A percentile compares a stretch with the other conserved stretches of the same genome.
Evolutionary conservation across 1,284 basidiomycete species (phyloP).

Genomic region (Naganishia cerealis): DNA sequence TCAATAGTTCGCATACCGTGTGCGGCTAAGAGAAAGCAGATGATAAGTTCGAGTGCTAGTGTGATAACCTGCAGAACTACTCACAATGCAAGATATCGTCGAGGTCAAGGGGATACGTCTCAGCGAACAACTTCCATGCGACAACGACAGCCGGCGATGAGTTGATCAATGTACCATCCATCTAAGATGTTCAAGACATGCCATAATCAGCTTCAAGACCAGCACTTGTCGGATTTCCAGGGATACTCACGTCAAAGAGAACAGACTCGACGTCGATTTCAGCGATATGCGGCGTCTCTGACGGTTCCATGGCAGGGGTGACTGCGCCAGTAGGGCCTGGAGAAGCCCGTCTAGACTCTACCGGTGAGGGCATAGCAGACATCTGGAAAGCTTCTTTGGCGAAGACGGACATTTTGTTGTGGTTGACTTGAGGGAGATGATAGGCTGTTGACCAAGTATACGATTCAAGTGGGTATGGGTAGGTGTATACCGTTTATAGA

Average conservation of each 20-base stretch:
- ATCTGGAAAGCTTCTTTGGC: slow-evolving; percentile 53
- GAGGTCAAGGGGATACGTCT: slow-evolving; percentile 50
- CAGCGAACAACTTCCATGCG: slow-evolving; percentile 52
- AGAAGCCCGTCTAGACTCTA: slow-evolving; percentile 37
- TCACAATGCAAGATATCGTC: slow-evolving; percentile 49
- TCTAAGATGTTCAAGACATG: slow-evolving; percentile 27
- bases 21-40: slow-evolving; percentile 38
- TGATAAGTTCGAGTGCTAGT: neutral
- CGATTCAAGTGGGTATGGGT: neutral
- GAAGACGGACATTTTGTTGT: slow-evolving; percentile 51
- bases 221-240: neutral
- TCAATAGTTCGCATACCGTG: slow-evolving; percentile 54
- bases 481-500: neutral
- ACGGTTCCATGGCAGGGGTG: slow-evolving; percentile 73
- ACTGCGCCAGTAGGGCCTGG: slow-evolving; percentile 40
- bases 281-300: slow-evolving; percentile 58
- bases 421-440: neutral
- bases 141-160: slow-evolving; percentile 52
- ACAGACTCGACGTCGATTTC: slow-evolving; percentile 54
- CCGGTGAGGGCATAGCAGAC: slow-evolving; percentile 41
- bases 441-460: neutral
- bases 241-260: slow-evolving; percentile 52
- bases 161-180: slow-evolving; percentile 54
- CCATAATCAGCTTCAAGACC: neutral
- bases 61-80: slow-evolving; percentile 15